These are phyloP conservation scores for Pyronema omphalodes DNA, from an alignment of 495 filamentous ascomycete species.

Conservation along the genomic window DNA sequence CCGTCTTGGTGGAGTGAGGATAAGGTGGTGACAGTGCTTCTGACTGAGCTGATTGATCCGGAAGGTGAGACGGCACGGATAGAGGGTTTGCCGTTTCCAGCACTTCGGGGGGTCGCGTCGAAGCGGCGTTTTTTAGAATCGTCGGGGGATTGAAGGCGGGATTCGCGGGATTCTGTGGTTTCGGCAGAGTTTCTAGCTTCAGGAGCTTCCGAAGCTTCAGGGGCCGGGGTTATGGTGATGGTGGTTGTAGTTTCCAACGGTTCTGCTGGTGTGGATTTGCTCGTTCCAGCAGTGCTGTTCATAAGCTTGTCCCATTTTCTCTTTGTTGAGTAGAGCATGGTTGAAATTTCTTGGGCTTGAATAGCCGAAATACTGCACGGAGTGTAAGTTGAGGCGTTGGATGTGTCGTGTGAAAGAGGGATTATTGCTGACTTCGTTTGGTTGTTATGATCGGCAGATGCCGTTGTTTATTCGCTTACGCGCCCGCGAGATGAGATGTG, in stretches of 20 bases:
- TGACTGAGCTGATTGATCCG: constrained; percentile 12
- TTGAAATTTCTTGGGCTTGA: not conserved
- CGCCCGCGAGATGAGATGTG: not conserved
- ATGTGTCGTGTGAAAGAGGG: not conserved
- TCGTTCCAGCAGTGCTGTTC: constrained; percentile 2
- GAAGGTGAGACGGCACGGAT: constrained; percentile 20
- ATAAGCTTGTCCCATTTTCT: constrained; percentile 25
- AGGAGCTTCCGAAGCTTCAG: not conserved
- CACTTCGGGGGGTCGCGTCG: constrained; percentile 10
- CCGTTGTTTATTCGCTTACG: not conserved
- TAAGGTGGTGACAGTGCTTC: constrained; percentile 14
- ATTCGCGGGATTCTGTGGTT: not conserved
- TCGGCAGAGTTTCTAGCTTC: not conserved
- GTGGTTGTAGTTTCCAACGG: not conserved
- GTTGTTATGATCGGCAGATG: not conserved
- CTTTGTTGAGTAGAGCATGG: constrained; percentile 25
- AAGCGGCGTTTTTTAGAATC: constrained; percentile 19
- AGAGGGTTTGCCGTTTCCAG: constrained; percentile 6
- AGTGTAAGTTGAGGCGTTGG: not conserved
- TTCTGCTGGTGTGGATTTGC: not conserved
- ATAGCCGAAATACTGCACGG: not conserved
- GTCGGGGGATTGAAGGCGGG: constrained; percentile 4
- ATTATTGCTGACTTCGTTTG: not conserved
- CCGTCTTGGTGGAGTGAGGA: constrained; percentile 6
- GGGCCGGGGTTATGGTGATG: not conserved